These are phyloP conservation scores for Chrysopogon serrulatus DNA, from an alignment of 176 grass and related monocot species.

Conservation along the genomic window DNA sequence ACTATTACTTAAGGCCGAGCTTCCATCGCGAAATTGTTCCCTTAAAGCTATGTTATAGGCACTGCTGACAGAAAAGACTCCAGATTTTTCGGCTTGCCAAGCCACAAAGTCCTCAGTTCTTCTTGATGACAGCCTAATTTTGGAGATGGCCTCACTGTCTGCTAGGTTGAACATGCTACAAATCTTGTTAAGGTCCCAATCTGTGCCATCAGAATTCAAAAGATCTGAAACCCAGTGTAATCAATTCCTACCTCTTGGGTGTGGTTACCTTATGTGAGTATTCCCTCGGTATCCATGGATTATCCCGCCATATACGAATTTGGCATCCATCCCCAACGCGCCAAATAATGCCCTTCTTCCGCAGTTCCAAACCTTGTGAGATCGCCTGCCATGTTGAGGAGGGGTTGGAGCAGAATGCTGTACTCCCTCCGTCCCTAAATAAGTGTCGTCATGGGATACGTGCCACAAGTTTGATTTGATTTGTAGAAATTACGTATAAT, in stretches of 20 bases:
- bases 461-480: too few relatives aligned
- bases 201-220: rapidly evolving
- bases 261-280: not conserved
- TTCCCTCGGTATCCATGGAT: not conserved
- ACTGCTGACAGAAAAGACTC: too few relatives aligned
- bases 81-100: too few relatives aligned
- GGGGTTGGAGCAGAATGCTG: too few relatives aligned
- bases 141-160: not conserved
- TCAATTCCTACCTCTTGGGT: not conserved
- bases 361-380: rapidly evolving
- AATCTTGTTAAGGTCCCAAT: not conserved
- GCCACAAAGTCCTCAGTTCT: too few relatives aligned
- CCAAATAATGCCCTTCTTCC: not conserved
- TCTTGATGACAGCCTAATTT: too few relatives aligned
- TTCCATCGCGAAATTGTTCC: too few relatives aligned
- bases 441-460: too few relatives aligned
- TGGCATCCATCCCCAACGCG: not conserved
- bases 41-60: too few relatives aligned
- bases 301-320: not conserved
- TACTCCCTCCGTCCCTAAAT: too few relatives aligned
- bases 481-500: too few relatives aligned
- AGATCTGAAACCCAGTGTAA: not conserved
- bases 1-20: too few relatives aligned
- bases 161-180: not conserved
- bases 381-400: not conserved